Percentiles rank a stretch among this genome's conserved stretches.
Conservation (phyloP, 2,329 filamentous ascomycete species). For the Clonostachys rosea region DNA sequence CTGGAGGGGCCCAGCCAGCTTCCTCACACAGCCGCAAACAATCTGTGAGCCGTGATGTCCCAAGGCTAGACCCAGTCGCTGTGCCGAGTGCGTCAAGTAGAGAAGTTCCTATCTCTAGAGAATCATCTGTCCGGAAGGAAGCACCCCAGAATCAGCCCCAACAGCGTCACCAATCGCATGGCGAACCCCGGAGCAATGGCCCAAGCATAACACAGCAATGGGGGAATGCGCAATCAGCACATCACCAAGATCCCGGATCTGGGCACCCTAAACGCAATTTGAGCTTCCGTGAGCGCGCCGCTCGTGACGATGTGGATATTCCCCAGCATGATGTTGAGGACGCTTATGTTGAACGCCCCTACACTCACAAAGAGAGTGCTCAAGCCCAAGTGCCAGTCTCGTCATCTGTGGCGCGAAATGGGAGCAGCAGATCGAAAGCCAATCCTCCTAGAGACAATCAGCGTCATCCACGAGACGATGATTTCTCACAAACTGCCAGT, state of each 20-base stretch:
- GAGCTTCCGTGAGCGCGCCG: slow-evolving; percentile 57
- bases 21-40: not conserved
- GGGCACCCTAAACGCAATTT: slow-evolving; percentile 43
- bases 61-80: not conserved
- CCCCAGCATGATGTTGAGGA: slow-evolving; percentile 14
- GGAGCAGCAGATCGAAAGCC: slow-evolving; percentile 57
- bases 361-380: not conserved
- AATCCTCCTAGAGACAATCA: slow-evolving; percentile 48
- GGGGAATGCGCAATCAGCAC: no score
- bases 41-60: not conserved
- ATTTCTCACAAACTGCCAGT: no score
- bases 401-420: slow-evolving; percentile 36
- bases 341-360: not conserved
- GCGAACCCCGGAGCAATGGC: no score
- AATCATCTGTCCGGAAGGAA: not conserved
- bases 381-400: not conserved
- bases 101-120: not conserved
- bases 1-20: slow-evolving; percentile 7
- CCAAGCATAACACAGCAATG: no score
- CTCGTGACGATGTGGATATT: slow-evolving; percentile 32
- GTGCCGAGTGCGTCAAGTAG: not conserved
- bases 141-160: not conserved
- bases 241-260: not conserved
- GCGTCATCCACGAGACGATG: slow-evolving; percentile 25
- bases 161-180: not conserved